Base-by-base conservation (phyloP, 257 asterid species). In the Solanum clarkiae region DNA sequence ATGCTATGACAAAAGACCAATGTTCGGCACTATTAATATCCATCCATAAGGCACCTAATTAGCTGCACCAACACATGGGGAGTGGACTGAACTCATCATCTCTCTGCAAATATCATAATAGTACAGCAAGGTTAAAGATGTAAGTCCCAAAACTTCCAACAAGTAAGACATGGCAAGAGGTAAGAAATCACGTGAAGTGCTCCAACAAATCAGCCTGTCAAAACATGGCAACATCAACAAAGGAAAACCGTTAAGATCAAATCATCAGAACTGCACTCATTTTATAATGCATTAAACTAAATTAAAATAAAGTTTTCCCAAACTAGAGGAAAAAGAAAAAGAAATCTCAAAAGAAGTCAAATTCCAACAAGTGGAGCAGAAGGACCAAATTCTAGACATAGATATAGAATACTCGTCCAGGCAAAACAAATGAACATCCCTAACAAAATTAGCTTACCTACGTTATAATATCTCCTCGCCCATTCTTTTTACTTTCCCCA, bases 101-200 rank as follows among this genome's bases (percentile, higher is more conserved):
- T 91, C 93, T 92, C 99, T 95, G 98, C 97, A 77, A 77, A 77
- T 53, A 56, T 77, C 82, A 94, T 84, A 95, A 95, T 95, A 95
- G 94, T 92, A 93, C 97, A 92, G 90, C 94, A 93, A 93, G 95
- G 96, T 95, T 95, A 87, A 87, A 89, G 90, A 96, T 87, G 97
- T 94, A 97, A 96, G 98, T 96, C 98, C 96, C 96, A 94, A 94
- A 94, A 93, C 98, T 91, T 96, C 98, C 93, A 96, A 93, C 94
- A 93, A 93, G 91, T 84, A 90, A 94, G 92, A 92, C 93, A 94
- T 93, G 93, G 97, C 93, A 93, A 93, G 92, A 92, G 93, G 93
- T 91, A 86, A 93, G 90, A 94, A 90, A 96, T 94, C 94, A 93
- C 94, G 98, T 86, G 91, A 92, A 87, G 90, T 87, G 94, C 98